Evolutionary conservation across 148 eudicot species (phyloP).

Genomic region (Polygonum aviculare): DNA sequence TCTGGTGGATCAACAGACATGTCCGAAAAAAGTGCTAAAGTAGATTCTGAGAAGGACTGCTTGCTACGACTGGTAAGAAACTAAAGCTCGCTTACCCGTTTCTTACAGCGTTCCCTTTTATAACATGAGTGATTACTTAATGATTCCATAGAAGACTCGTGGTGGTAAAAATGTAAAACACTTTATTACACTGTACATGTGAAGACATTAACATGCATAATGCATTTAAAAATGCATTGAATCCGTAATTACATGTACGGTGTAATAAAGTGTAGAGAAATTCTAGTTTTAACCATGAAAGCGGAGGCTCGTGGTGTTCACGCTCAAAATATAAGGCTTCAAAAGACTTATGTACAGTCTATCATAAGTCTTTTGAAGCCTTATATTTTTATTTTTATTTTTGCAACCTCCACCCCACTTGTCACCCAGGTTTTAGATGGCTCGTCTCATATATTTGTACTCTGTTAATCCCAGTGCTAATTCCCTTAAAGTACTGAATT

Average conservation of each 20-base stretch:
- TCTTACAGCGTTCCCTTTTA: not conserved
- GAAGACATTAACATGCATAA: not conserved
- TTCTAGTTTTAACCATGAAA: not conserved
- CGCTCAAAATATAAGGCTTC: too few species aligned
- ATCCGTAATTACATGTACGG: not conserved
- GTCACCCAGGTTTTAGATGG: not conserved
- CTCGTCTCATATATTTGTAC: not conserved
- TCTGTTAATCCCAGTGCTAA: not conserved
- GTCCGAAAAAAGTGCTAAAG: conserved; percentile 18
- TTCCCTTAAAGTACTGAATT: not conserved
- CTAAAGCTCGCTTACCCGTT: not conserved
- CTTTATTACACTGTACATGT: not conserved
- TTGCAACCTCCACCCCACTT: not conserved
- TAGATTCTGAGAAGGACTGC: conserved; percentile 34
- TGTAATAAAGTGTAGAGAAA: not conserved
- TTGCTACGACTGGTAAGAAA: conserved; percentile 69
- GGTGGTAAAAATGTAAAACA: not conserved
- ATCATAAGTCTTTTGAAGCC: not conserved
- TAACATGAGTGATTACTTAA: not conserved
- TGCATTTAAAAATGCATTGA: not conserved
- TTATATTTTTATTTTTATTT: not conserved
- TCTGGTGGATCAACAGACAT: conserved; percentile 12
- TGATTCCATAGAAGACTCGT: not conserved
- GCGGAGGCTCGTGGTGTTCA: too few species aligned
- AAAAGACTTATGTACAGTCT: not conserved